phyloP scores from a whole-genome alignment of 441 rosid species.

The Hypseocharis bilobata region DNA sequence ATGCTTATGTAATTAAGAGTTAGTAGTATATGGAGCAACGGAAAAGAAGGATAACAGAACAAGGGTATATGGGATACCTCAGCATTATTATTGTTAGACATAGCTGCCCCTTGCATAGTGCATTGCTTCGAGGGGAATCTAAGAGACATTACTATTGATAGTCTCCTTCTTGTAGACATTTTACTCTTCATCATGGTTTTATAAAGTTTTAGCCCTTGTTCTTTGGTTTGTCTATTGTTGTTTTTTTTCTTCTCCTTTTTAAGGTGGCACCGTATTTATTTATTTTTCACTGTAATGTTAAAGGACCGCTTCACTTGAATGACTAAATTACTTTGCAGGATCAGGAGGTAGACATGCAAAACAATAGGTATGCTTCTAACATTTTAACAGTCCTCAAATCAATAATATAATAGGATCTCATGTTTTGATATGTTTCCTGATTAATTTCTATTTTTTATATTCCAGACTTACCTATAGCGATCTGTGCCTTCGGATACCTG shows the following conservation, averaged over 20 bases:
- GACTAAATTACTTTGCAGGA: constrained; percentile 52
- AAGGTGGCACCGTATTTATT: neutral
- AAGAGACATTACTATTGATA: neutral
- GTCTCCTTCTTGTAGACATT: neutral
- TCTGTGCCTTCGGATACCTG: constrained; percentile 86
- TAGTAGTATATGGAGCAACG: neutral
- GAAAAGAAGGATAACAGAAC: neutral
- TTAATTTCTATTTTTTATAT: constrained; percentile 24
- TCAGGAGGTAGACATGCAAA: constrained; percentile 45
- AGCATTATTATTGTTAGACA: neutral
- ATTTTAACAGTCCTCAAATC: constrained; percentile 16
- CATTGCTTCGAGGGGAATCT: neutral
- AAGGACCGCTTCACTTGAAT: constrained; percentile 22
- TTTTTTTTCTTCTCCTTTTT: constrained; percentile 10
- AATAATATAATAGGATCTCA: constrained; percentile 8
- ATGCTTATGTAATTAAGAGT: constrained; percentile 21
- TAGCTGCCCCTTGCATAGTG: too few relatives aligned
- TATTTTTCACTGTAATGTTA: constrained; percentile 15
- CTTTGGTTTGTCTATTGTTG: neutral
- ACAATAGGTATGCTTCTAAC: constrained; percentile 51
- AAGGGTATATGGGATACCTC: neutral
- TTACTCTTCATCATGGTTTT: too few relatives aligned
- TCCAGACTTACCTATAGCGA: constrained; percentile 97
- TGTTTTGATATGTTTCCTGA: constrained; percentile 27
- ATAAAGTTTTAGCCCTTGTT: constrained; percentile 1